Base-by-base conservation (phyloP, 352 stramenopile genomes). In the Phytophthora pisi region DNA sequence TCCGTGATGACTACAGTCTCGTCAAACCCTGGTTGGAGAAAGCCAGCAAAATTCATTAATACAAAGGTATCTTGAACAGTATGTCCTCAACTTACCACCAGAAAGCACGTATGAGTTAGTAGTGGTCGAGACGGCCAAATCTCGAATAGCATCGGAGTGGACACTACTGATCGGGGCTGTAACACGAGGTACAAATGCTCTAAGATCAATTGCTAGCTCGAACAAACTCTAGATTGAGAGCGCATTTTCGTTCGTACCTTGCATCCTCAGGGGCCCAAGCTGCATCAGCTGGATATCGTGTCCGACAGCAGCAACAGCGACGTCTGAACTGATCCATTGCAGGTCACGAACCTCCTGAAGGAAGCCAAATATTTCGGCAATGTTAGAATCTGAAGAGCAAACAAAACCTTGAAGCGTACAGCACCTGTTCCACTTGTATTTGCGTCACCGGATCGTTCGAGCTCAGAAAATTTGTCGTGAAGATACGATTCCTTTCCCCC, bases 1-100 rank as follows among this genome's bases (percentile, higher is more conserved):
- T 92, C 81, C 5, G 72, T 88, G 54, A 95, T 30, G n/a, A 91
- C 82, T 18, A 95, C 78, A 4, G 84, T 93, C 62, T 90, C 77
- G 55, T 95, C 87, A 63, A 95, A 95, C 24, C 85, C 87, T 81
- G 61, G 54, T 7, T n/a, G 66, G 10, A 65, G 56, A 49, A 72
- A 38, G 28, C 3, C 15, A 50, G 46, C 49, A 64, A 13, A 24
- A 8, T 9, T 1, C 3, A 30, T 4, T 30, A 30, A 5, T 4
- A 20, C 20, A 20, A 20, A 20, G 20, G 20, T 20, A 20, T 20
- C 20, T 20, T 20, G 20, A 20, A 20, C 20, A 20, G 20, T 20
- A 20, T 20, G 20, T 20, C 20, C 20, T 20, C 24, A 13, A 26
- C 15, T 15, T 46, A 61, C 13, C 40, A 51, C 26, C 42, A 38